Conservation (phyloP, 2,329 filamentous ascomycete genomes). For the Akanthomyces uredinophilus region DNA sequence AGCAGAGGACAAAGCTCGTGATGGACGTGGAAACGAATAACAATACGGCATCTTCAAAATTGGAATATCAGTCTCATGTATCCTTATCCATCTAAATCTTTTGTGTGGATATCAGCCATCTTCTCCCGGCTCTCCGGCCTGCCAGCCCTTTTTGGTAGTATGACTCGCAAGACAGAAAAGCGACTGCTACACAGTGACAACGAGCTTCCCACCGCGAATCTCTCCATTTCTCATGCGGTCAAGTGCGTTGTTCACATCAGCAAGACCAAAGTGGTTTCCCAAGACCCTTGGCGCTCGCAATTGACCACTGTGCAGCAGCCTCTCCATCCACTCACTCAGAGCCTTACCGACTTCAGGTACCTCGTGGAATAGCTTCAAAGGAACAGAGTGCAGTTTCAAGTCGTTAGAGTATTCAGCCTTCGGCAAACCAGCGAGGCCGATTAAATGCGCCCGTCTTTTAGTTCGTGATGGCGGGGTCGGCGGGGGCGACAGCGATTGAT, state of each 20-base stretch:
- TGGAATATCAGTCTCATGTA: too few species aligned
- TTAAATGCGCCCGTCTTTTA: constrained; percentile 44
- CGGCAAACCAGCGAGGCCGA: constrained; percentile 63
- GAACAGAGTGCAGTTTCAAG: constrained; percentile 58
- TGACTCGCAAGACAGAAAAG: not conserved
- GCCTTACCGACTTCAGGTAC: constrained; percentile 57
- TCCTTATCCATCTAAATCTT: too few species aligned
- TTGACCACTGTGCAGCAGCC: constrained; percentile 48
- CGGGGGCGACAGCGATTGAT: constrained; percentile 30
- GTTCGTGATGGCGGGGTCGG: constrained; percentile 29
- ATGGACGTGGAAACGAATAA: too few species aligned
- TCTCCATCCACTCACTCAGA: constrained; percentile 62
- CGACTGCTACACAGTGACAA: constrained; percentile 38
- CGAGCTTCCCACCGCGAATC: constrained; percentile 63
- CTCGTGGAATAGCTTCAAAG: constrained; percentile 73
- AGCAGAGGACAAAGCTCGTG: too few species aligned
- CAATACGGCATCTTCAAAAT: too few species aligned
- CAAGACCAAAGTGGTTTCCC: constrained; percentile 57
- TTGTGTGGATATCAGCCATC: too few species aligned
- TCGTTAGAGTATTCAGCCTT: constrained; percentile 44
- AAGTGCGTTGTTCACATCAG: constrained; percentile 61
- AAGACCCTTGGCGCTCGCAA: constrained; percentile 62
- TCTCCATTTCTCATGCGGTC: constrained; percentile 61
- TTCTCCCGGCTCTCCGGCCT: too few species aligned
- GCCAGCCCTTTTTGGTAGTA: too few species aligned